phyloP scores from a whole-genome alignment of 306 rosid genomes.

The Astragalus glycyphyllos region DNA sequence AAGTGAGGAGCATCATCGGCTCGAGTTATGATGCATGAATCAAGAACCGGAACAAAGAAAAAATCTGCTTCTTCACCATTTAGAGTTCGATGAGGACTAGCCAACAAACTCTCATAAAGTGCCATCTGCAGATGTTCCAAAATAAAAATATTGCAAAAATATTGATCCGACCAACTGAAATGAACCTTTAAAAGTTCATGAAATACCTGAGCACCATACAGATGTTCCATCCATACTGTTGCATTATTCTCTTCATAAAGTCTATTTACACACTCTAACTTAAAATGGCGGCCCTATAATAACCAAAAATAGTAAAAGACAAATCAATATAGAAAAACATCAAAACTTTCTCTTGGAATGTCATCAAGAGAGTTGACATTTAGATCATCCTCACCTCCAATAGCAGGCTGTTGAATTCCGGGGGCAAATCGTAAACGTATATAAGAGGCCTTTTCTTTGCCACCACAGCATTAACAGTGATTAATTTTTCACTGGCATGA shows the following conservation, averaged over 20 bases:
- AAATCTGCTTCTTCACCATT: conserved; percentile 95
- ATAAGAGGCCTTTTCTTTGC: conserved; percentile 89
- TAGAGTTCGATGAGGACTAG: conserved; percentile 91
- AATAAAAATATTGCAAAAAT: conserved; percentile 36
- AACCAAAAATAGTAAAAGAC: conserved; percentile 33
- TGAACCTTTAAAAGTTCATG: conserved; percentile 33
- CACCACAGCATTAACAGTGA: conserved; percentile 64
- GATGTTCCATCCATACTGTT: conserved; percentile 80
- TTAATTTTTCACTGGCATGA: conserved; percentile 47
- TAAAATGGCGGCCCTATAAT: conserved; percentile 90
- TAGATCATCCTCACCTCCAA: conserved; percentile 73
- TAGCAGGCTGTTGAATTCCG: conserved; percentile 86
- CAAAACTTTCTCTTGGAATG: conserved; percentile 37
- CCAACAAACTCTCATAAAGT: conserved; percentile 82
- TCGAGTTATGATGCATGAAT: conserved; percentile 92
- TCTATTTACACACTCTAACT: conserved; percentile 89
- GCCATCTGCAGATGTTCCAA: conserved; percentile 67
- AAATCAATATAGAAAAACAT: conserved; percentile 29
- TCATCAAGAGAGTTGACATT: conserved; percentile 29
- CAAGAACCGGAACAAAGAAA: conserved; percentile 97
- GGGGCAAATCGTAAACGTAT: conserved; percentile 89
- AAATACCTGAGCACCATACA: conserved; percentile 93
- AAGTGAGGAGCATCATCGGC: conserved; percentile 97
- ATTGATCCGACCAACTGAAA: conserved; percentile 27
- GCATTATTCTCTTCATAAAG: conserved; percentile 69